Evolutionary conservation across 345 rosid species (phyloP), one percentile per base, ranked within the genome.

Genomic region (Bruguiera sexangula): DNA sequence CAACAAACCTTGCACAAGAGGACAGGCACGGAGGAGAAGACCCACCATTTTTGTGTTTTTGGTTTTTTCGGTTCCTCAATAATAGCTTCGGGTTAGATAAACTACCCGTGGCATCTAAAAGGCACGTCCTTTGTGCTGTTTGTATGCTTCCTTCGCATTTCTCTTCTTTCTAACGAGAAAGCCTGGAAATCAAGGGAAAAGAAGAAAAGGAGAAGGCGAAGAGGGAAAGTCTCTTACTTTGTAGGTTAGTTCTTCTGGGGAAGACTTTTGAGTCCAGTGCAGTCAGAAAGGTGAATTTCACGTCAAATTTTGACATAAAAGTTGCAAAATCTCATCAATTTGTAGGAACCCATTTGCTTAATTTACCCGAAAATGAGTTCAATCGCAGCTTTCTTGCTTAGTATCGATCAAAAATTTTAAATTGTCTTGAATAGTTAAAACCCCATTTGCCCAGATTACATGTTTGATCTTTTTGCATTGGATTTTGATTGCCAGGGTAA

Each of bases 41-140:
- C 13, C 61, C 71, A 60, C 63, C 68, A 67, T 67, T 6, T 34
- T 6, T 34, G 8, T 73, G 53, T 34, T 37, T 51, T 58, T 51
- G 5, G 2, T 11, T 52, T 3, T 13, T 2, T 7, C 0, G 29
- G 29, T 27, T 3, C 3, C 4, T 43, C 15, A 39, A 39, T 1
- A 55, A 55, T 55, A 55, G 30, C 29, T 57, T 20, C 27, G 20
- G 20, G 21, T n/a, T 43, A 55, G 77, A 74, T 74, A 74, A 74
- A 54, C 72, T 31, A 55, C 31, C 60, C 68, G 72, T 74, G 77
- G 77, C 76, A 73, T 59, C 71, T 26, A 66, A 73, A 46, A 63
- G 43, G 2, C 68, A 54, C 77, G 63, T 31, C 39, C 54, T 61
- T 66, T 10, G 19, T 15, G 60, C 15, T 55, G 2, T 59, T 21